phyloP scores from a whole-genome alignment of 176 grass and related monocot species.

The Hordeum vulgare region MorexV3_pseudomolecules_assembly NC_058521.1:7870532-7871031 shows the following conservation, averaged over 20 bases:
- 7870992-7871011: neutral
- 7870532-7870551: constrained; percentile 20
- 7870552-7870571: constrained; percentile 61
- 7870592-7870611: constrained; percentile 8
- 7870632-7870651: constrained; percentile 93
- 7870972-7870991: neutral
- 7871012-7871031: too few species aligned
- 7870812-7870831: constrained; percentile 9
- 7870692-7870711: constrained; percentile 55
- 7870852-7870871: constrained; percentile 1
- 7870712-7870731: constrained; percentile 99
- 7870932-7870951: neutral
- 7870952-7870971: neutral
- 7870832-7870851: neutral
- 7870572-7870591: constrained; percentile 19
- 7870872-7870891: constrained; percentile 21
- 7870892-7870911: constrained; percentile 19
- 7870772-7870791: constrained; percentile 67
- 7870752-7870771: constrained; percentile 91
- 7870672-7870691: constrained; percentile 24
- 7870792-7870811: constrained; percentile 1
- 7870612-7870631: constrained; percentile 26
- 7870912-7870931: neutral
- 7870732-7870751: constrained; percentile 99
- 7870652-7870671: constrained; percentile 78